These are phyloP conservation scores for Ganoderma multipileum DNA, from an alignment of 1,284 basidiomycete genomes.

Conservation along the genomic window DNA sequence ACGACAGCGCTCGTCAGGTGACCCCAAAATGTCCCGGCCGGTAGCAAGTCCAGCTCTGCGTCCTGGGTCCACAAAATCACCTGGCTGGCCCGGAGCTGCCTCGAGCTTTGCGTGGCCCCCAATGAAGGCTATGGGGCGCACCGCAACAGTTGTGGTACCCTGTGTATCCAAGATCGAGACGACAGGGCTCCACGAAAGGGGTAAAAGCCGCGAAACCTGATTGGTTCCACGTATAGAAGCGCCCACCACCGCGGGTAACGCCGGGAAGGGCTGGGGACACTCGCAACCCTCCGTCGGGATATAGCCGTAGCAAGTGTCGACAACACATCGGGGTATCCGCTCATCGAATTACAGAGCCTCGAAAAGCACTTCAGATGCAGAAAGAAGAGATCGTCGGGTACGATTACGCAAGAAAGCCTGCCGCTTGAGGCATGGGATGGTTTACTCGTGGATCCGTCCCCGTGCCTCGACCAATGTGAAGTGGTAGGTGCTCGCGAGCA, in stretches of 20 bases:
- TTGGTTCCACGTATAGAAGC: not conserved
- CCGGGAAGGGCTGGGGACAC: not conserved
- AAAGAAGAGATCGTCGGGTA: not conserved
- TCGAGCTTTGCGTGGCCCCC: not conserved
- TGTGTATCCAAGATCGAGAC: conserved; percentile 30
- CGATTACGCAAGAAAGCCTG: not conserved
- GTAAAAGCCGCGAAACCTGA: not conserved
- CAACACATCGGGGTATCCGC: not conserved
- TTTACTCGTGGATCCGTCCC: not conserved
- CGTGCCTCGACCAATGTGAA: not conserved
- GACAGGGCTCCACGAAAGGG: not conserved
- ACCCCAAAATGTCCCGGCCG: conserved; percentile 21
- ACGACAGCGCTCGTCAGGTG: conserved; percentile 22
- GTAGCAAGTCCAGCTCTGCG: conserved; percentile 7
- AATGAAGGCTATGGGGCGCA: conserved; percentile 3
- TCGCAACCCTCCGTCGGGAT: not conserved
- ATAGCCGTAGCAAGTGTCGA: not conserved
- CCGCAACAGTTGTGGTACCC: conserved; percentile 24
- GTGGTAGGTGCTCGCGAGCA: not conserved
- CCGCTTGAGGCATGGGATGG: not conserved
- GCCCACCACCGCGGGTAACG: not conserved
- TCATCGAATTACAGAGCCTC: not conserved
- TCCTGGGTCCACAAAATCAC: conserved; percentile 20
- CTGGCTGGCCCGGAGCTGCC: conserved; percentile 13
- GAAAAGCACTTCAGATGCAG: not conserved